phyloP scores from a whole-genome alignment of 2,329 filamentous ascomycete genomes.

The Arthrobotrys sinensis region DNA sequence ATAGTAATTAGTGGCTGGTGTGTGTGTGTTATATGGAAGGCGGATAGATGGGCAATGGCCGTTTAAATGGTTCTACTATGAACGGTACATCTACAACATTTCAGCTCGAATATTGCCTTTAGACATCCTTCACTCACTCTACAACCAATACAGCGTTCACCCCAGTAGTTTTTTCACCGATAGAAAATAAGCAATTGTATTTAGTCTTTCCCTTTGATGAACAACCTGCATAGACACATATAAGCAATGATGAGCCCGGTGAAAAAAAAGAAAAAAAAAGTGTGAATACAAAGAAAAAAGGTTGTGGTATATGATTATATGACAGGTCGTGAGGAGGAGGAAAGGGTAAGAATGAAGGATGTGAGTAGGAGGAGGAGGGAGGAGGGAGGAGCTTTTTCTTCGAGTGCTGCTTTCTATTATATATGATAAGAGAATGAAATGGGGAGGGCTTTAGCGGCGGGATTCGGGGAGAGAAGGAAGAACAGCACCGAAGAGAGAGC shows the following conservation, averaged over 20 bases:
- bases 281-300: conserved; percentile 34
- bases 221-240: conserved; percentile 54
- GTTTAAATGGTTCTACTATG: too few species aligned
- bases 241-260: conserved; percentile 51
- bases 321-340: conserved; percentile 49
- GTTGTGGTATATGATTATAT: conserved; percentile 54
- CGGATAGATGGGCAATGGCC: too few species aligned
- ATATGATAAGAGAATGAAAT: conserved; percentile 30
- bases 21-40: too few species aligned
- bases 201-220: conserved; percentile 52
- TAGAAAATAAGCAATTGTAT: conserved; percentile 51
- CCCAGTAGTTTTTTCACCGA: conserved; percentile 39
- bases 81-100: too few species aligned
- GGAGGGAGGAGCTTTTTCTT: background rate
- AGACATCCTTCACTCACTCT: too few species aligned
- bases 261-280: conserved; percentile 54
- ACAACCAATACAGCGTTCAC: too few species aligned
- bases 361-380: too few species aligned
- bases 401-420: conserved; percentile 45
- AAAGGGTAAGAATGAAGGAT: background rate
- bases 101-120: too few species aligned
- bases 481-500: conserved; percentile 15
- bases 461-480: conserved; percentile 2
- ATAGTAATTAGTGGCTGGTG: too few species aligned
- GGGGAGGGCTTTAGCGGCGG: conserved; percentile 1